Evolutionary conservation across 352 stramenopile genomes (phyloP), one percentile per base, ranked within the genome.

Genomic region (Stephanocyclus meneghinianus): DNA sequence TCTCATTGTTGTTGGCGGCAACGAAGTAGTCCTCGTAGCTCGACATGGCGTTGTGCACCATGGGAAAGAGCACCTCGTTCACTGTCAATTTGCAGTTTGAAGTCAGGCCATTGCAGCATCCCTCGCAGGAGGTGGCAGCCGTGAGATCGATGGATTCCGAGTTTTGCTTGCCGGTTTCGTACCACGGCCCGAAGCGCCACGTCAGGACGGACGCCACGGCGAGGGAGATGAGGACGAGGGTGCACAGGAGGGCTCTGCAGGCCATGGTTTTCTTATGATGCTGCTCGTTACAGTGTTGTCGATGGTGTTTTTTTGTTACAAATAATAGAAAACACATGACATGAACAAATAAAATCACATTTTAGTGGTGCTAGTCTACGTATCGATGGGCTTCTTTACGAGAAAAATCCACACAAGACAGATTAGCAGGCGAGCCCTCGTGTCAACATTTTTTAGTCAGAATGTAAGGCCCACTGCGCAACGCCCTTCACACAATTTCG

Each of bases 71-170:
- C 2, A 91, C 53, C 72, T 90, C 56, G 53, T 88, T 69, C 0
- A 87, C 71, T 21, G 59, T 18, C 7, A 90, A 63, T 32, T 88
- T 57, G 55, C 87, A 91, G 37, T 79, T 81, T 9, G 68, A 76
- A 18, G 75, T 45, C 5, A 90, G 73, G 5, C 84, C 84, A 60
- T 91, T 91, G 64, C 84, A 90, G 60, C 87, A 90, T 3, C 63
- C 47, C 0, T 57, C 45, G 30, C 74, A 81, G 13, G 56, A 18
- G 16, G 65, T 61, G 1, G 73, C 44, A 6, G 51, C 45, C 26
- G 69, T 68, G 1, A 40, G 57, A 50, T 63, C 26, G 48, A 32
- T 30, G 15, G 57, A 40, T 45, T 37, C 40, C 18, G 15, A 13
- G 61, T 56, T 69, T 13, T 48, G 9, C 13, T 48, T 18, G 21